These are phyloP conservation scores for Diplodia corticola DNA, from an alignment of 2,329 filamentous ascomycete genomes.

Conservation along the genomic window DNA sequence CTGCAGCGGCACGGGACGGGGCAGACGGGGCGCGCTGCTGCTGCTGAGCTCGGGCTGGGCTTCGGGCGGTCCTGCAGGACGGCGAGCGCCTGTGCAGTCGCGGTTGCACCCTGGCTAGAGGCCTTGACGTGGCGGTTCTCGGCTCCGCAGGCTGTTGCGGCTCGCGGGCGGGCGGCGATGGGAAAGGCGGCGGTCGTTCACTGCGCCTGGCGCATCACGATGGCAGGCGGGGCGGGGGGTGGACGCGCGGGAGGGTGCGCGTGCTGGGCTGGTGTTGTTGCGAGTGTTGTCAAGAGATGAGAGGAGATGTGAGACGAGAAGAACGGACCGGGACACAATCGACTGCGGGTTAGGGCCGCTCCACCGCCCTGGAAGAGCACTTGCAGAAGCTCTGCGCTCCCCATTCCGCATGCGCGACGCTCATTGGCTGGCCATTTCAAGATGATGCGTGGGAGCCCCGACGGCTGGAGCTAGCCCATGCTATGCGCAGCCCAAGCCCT, in stretches of 20 bases:
- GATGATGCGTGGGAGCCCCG: slow-evolving; percentile 23
- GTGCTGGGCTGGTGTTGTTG: slow-evolving; percentile 19
- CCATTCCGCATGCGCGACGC: slow-evolving; percentile 12
- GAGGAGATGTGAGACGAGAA: slow-evolving; percentile 20
- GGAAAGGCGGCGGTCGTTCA: not conserved
- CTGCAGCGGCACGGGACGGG: slow-evolving; percentile 8
- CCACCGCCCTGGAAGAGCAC: slow-evolving; percentile 20
- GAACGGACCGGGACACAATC: slow-evolving; percentile 16
- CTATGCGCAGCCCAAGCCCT: slow-evolving; percentile 17
- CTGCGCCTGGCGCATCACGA: slow-evolving; percentile 18
- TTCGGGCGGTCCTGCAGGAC: slow-evolving; percentile 10
- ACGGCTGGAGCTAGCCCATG: slow-evolving; percentile 19
- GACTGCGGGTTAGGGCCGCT: slow-evolving; percentile 20
- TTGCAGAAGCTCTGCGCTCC: slow-evolving; percentile 15
- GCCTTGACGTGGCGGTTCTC: slow-evolving; percentile 20
- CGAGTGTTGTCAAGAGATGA: slow-evolving; percentile 16
- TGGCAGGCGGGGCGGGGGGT: not conserved
- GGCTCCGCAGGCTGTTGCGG: slow-evolving; percentile 14
- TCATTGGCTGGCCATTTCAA: slow-evolving; percentile 30
- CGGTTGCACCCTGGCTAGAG: slow-evolving; percentile 20
- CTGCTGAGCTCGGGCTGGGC: not conserved
- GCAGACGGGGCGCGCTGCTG: slow-evolving; percentile 9
- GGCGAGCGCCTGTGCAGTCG: slow-evolving; percentile 13
- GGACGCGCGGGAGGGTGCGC: slow-evolving; percentile 6
- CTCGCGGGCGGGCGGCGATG: not conserved